Conservation (phyloP, 371 early-diverging fungal genomes). For the Entomophthora muscae region DNA sequence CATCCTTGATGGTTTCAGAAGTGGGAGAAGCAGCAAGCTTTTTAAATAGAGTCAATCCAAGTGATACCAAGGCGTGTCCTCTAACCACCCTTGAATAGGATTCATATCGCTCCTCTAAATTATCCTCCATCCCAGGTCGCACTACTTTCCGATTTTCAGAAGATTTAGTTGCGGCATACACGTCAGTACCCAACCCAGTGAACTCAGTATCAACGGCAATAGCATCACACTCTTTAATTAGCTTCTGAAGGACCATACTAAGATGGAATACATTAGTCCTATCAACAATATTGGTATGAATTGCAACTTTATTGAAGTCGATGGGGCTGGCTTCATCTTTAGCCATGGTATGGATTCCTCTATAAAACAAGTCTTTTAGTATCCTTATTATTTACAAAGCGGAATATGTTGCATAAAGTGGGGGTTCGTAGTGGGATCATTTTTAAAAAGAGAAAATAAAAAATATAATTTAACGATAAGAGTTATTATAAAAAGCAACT, state of each 20-base stretch:
- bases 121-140: constrained; percentile 9
- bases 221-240: constrained; percentile 11
- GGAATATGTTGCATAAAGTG: too few species aligned
- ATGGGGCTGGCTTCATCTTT: not conserved
- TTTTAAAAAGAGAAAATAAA: too few species aligned
- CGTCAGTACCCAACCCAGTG: constrained; percentile 41
- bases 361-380: too few species aligned
- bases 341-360: too few species aligned
- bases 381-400: too few species aligned
- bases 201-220: constrained; percentile 81
- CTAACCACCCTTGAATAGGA: constrained; percentile 41
- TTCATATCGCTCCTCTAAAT: constrained; percentile 56
- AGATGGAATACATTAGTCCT: constrained; percentile 13
- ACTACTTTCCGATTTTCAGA: not conserved
- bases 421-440: too few species aligned
- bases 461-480: too few species aligned
- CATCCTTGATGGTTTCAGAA: constrained; percentile 2
- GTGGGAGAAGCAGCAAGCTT: too few species aligned
- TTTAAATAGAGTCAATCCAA: constrained; percentile 56
- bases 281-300: constrained; percentile 7
- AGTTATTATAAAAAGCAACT: too few species aligned
- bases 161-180: not conserved
- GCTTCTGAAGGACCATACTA: constrained; percentile 11
- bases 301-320: not conserved
- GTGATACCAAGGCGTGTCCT: constrained; percentile 52